These are phyloP conservation scores for Sugiyamaella valdiviana DNA, from an alignment of 805 yeast genomes.

Conservation along the genomic window DNA sequence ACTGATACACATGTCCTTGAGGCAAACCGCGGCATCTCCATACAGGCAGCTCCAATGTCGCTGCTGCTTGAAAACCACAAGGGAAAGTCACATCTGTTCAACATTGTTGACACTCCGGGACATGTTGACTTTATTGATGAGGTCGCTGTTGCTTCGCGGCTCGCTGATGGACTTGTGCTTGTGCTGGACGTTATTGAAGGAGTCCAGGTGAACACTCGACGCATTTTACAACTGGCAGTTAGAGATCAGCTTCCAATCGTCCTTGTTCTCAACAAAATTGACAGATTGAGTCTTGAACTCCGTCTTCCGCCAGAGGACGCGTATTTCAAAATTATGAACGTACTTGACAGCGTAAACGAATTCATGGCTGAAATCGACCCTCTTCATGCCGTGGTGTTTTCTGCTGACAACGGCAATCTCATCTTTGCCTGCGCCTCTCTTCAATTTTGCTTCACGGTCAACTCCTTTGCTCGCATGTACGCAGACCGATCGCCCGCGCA, in stretches of 20 bases:
- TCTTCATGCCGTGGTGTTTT: constrained; percentile 32
- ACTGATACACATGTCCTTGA: constrained; percentile 71
- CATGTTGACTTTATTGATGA: constrained; percentile 83
- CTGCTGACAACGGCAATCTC: constrained; percentile 64
- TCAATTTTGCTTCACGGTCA: constrained; percentile 58
- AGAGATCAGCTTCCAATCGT: constrained; percentile 46
- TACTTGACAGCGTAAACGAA: constrained; percentile 59
- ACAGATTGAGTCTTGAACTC: constrained; percentile 75
- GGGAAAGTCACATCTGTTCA: constrained; percentile 52
- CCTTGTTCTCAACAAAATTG: constrained; percentile 73
- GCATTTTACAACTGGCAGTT: constrained; percentile 48
- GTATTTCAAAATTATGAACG: constrained; percentile 56
- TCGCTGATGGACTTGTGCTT: constrained; percentile 60
- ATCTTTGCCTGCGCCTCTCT: constrained; percentile 65
- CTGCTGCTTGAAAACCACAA: constrained; percentile 49
- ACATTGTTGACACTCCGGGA: constrained; percentile 85
- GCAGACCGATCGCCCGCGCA: constrained; percentile 26
- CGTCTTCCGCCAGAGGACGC: constrained; percentile 69
- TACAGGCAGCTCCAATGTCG: constrained; percentile 57
- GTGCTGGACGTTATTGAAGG: constrained; percentile 89
- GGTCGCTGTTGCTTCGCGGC: constrained; percentile 46
- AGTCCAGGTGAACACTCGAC: constrained; percentile 47
- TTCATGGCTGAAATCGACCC: constrained; percentile 33
- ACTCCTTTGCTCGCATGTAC: constrained; percentile 56
- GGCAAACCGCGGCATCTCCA: constrained; percentile 59